A percentile compares a stretch with the other conserved stretches of the same genome.
phyloP scores from a whole-genome alignment of 805 yeast genomes.

The Lachancea lanzarotensis region DNA sequence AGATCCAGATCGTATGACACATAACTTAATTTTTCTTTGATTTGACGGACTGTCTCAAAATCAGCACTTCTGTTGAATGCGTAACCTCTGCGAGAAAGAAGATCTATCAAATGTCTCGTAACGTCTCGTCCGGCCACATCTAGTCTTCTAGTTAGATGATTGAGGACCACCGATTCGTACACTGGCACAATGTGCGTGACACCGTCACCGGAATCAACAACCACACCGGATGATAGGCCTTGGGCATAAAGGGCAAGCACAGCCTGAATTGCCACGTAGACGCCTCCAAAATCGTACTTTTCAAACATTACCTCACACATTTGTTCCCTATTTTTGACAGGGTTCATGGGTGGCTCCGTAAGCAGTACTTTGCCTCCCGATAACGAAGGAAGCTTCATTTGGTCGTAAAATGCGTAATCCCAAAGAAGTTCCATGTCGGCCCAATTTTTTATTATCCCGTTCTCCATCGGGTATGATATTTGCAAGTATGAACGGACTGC shows the following conservation, averaged over 20 bases:
- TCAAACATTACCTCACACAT: conserved; percentile 96
- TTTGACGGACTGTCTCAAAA: conserved; percentile 96
- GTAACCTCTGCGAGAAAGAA: conserved; percentile 90
- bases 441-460: conserved; percentile 96
- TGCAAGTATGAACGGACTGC: conserved; percentile 85
- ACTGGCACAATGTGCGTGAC: conserved; percentile 98
- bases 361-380: conserved; percentile 74
- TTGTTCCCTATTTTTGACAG: conserved; percentile 78
- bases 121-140: conserved; percentile 99
- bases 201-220: conserved; percentile 98
- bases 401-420: conserved; percentile 94
- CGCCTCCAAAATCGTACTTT: conserved; percentile 86
- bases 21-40: conserved; percentile 92
- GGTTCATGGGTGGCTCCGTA: conserved; percentile 98
- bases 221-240: conserved; percentile 94
- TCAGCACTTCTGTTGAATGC: conserved; percentile 98
- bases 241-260: conserved; percentile 97
- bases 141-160: conserved; percentile 83
- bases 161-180: conserved; percentile 92
- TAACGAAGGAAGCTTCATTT: conserved; percentile 72
- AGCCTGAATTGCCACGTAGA: conserved; percentile 94
- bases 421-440: conserved; percentile 97
- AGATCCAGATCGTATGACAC: conserved; percentile 90
- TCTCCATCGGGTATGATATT: conserved; percentile 97
- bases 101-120: conserved; percentile 87